Evolutionary conservation across 2,329 filamentous ascomycete genomes (phyloP).

Genomic region (Phaeophleospora eucalypticola): DNA sequence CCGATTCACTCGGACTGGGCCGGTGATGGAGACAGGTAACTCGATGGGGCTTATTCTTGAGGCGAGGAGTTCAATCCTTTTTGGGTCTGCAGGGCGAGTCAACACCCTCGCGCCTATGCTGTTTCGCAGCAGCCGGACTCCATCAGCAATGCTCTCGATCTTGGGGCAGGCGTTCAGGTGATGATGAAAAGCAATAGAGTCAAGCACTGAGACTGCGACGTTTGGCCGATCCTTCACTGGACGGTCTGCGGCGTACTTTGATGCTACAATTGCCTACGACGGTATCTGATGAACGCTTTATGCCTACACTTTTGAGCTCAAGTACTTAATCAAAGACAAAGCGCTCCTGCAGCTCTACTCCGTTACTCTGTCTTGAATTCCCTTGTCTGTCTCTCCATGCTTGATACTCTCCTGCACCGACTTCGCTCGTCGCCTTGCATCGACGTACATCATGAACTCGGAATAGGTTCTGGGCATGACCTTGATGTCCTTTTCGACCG

Average conservation of each 20-base stretch:
- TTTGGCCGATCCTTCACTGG: constrained; percentile 46
- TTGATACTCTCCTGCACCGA: constrained; percentile 46
- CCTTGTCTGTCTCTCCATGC: constrained; percentile 28
- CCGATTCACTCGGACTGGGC: constrained; percentile 25
- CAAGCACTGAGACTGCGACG: constrained; percentile 76
- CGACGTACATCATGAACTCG: constrained; percentile 63
- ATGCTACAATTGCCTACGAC: constrained; percentile 33
- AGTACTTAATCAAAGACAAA: not conserved
- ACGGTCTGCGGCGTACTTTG: constrained; percentile 32
- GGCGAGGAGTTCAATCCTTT: constrained; percentile 70
- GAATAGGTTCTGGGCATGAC: constrained; percentile 62
- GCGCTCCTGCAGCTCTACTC: constrained; percentile 20
- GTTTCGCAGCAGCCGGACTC: constrained; percentile 67
- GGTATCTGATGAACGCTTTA: constrained; percentile 29
- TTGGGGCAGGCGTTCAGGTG: constrained; percentile 58
- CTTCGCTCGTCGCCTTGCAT: constrained; percentile 54
- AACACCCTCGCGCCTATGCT: constrained; percentile 44
- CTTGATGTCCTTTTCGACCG: constrained; percentile 60
- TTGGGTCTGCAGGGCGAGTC: constrained; percentile 39
- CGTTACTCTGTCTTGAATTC: constrained; percentile 27
- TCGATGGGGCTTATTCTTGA: constrained; percentile 99
- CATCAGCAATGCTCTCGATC: constrained; percentile 14
- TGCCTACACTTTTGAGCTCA: not conserved
- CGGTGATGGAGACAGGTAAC: constrained; percentile 62
- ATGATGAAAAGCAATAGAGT: constrained; percentile 92